These are phyloP conservation scores for Dalechampia spathulata DNA, from an alignment of 441 rosid species.

Conservation along the genomic window DNA sequence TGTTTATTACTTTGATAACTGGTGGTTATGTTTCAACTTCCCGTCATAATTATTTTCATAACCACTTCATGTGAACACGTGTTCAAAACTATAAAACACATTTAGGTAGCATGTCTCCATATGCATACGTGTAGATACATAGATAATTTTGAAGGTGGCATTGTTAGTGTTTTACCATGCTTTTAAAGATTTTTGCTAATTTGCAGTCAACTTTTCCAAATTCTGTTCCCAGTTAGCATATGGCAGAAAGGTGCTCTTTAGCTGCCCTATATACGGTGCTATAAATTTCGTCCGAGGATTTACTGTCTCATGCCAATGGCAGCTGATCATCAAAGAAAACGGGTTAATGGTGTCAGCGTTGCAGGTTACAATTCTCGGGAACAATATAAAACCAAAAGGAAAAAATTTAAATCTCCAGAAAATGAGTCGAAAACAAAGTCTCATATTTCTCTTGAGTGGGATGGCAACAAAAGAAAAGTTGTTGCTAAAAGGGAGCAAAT, in stretches of 20 bases:
- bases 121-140: no score
- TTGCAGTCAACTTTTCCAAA: constrained; percentile 3
- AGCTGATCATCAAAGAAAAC: constrained; percentile 77
- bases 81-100: neutral
- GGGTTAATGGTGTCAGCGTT: constrained; percentile 54
- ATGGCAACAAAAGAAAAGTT: constrained; percentile 45
- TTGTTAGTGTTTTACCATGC: neutral
- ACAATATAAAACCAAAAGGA: constrained; percentile 60
- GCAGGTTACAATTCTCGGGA: constrained; percentile 50
- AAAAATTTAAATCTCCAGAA: constrained; percentile 38
- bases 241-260: constrained; percentile 21
- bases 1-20: neutral
- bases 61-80: neutral
- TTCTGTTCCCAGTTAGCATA: constrained; percentile 19
- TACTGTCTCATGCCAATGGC: constrained; percentile 47
- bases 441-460: constrained; percentile 86
- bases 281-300: constrained; percentile 15
- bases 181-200: constrained; percentile 3
- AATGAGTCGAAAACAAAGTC: constrained; percentile 44
- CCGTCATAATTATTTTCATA: neutral
- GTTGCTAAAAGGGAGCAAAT: constrained; percentile 86
- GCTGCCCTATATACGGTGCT: constrained; percentile 13
- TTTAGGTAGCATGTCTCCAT: neutral
- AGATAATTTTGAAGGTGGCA: neutral
- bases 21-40: neutral